Base-by-base conservation (phyloP, 306 rosid genomes). In the Citrullus mucosospermus region DNA sequence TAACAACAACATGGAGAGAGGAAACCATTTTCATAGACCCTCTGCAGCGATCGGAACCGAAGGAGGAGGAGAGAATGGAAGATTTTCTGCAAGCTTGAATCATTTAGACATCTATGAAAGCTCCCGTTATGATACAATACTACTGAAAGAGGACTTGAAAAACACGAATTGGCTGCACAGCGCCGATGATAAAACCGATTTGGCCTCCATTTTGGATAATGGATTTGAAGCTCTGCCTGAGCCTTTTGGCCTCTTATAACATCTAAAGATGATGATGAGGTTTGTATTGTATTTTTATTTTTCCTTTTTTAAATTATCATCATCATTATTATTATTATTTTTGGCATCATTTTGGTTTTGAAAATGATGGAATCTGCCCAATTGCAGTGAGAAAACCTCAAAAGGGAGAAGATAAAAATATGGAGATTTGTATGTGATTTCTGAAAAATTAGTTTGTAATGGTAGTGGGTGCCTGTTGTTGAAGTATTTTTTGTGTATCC, bases 181-280 rank as follows among this genome's bases (percentile, higher is more conserved):
- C 81, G 84, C 75, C 67, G 98, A 95, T 81, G 96, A 90, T 76
- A 87, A 85, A 87, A 83, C 84, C 44, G 99, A 92, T 80, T 82
- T 84, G 77, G 90, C 87, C n/a, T 83, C 96, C 15, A 75, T 95
- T 80, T 95, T 95, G 81, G 99, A 92, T 80, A 84, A 85, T 25
- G 96, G 99, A 81, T 92, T 92, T 81, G 99, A 91, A 86, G 70
- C 87, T 81, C 87, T 95, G 77, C 97, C 99, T 9, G 99, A 95
- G 79, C 99, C 99, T 43, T 95, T 91, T 80, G 93, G 93, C 53
- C 97, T 89, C 85, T 87, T 91, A 50, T 92, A 88, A 85, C 89
- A 79, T 76, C 60, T 36, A 69, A 78, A 54, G 32, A 28, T 2
- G 73, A 81, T 82, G 76, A 85, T 81, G 85, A 77, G 75, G 80